These are phyloP conservation scores for Aspergillus jensenii DNA, from an alignment of 2,329 filamentous ascomycete species.

Conservation along the genomic window DNA sequence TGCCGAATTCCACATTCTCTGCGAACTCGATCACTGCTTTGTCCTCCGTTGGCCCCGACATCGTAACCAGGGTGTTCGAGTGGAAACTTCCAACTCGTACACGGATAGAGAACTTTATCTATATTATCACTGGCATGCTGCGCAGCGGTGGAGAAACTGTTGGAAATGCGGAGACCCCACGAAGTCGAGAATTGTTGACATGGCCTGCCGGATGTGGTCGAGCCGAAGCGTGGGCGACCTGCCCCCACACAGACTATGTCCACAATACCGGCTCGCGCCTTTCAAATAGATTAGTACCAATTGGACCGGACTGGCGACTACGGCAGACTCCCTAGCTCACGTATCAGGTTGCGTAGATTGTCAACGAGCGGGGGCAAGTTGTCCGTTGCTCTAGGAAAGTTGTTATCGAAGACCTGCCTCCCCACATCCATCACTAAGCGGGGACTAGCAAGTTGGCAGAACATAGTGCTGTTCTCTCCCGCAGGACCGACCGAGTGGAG, in stretches of 20 bases:
- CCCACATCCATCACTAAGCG: conserved; percentile 7
- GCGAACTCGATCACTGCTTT: conserved; percentile 6
- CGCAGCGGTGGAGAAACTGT: neutral
- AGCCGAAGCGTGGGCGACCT: neutral
- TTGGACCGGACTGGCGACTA: neutral
- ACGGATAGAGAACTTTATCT: neutral
- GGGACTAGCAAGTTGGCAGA: conserved; percentile 5
- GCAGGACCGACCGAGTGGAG: neutral
- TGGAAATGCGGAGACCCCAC: neutral
- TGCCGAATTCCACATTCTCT: conserved; percentile 15
- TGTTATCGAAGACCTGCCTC: conserved; percentile 2
- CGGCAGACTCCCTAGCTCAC: conserved; percentile 1
- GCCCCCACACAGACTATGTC: neutral
- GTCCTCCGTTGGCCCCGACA: neutral
- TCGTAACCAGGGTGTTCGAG: neutral
- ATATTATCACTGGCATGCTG: neutral
- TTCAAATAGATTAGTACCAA: neutral
- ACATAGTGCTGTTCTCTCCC: neutral
- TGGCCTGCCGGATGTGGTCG: neutral
- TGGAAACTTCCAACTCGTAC: no score
- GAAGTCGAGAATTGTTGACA: neutral
- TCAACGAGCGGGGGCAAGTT: conserved; percentile 1
- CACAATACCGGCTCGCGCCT: neutral
- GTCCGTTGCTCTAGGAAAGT: neutral
- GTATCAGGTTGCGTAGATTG: conserved; percentile 5